phyloP scores from a whole-genome alignment of 2,329 filamentous ascomycete species.

The Cladosporium colombiae region DNA sequence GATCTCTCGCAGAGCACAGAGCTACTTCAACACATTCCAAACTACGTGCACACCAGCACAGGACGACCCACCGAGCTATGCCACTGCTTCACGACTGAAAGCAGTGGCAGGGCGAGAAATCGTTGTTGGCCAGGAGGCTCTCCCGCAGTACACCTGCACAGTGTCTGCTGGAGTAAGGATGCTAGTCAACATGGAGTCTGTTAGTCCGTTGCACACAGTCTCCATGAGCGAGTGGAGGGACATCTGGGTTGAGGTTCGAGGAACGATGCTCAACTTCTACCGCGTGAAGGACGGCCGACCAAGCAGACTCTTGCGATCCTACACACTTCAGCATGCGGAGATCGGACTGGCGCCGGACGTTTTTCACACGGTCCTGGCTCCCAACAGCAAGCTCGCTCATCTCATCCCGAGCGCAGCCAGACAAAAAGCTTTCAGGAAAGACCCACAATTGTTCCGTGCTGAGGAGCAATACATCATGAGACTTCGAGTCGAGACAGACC shows the following conservation, averaged over 20 bases:
- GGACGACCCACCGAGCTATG: constrained; percentile 38
- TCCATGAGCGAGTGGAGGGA: constrained; percentile 38
- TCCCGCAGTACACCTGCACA: constrained; percentile 39
- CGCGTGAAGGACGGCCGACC: constrained; percentile 59
- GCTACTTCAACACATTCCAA: constrained; percentile 40
- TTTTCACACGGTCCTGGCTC: constrained; percentile 55
- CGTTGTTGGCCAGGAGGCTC: constrained; percentile 28
- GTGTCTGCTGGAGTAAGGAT: constrained; percentile 36
- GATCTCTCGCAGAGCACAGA: constrained; percentile 31
- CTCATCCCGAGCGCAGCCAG: constrained; percentile 44
- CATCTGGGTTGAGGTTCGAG: constrained; percentile 64
- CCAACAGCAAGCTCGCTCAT: constrained; percentile 48
- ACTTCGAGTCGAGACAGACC: constrained; percentile 71
- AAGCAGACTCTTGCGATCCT: constrained; percentile 64
- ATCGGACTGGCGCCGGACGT: constrained; percentile 74
- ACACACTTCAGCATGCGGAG: constrained; percentile 73
- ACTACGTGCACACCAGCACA: constrained; percentile 33
- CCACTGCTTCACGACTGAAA: constrained; percentile 26
- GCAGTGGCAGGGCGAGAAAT: constrained; percentile 21
- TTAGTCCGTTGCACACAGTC: constrained; percentile 34
- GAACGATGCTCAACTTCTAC: constrained; percentile 68
- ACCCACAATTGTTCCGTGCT: constrained; percentile 49
- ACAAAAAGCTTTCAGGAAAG: constrained; percentile 45
- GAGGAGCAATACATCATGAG: constrained; percentile 64
- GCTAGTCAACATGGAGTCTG: constrained; percentile 37